A percentile compares a stretch with the other conserved stretches of the same genome.
Conservation (phyloP, 2,329 filamentous ascomycete genomes). For the Ophioceras dolichostomum region DNA sequence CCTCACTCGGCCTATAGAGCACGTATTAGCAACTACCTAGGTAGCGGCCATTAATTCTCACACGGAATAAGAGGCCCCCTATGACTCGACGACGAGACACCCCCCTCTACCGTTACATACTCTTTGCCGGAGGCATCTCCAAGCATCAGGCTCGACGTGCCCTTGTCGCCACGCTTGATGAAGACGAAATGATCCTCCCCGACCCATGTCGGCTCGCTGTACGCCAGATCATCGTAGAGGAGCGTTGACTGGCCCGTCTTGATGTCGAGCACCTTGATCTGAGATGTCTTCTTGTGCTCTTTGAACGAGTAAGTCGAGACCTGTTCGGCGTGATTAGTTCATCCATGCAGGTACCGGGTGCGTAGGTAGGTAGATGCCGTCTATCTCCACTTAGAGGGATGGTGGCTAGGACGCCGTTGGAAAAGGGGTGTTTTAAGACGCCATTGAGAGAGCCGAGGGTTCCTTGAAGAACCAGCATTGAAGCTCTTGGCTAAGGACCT, state of each 20-base stretch:
- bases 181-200: conserved; percentile 48
- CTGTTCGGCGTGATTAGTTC: too few relatives aligned
- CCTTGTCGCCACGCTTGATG: conserved; percentile 37
- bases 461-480: too few relatives aligned
- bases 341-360: too few relatives aligned
- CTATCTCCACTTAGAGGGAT: too few relatives aligned
- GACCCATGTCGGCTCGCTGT: conserved; percentile 67
- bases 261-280: conserved; percentile 60
- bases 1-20: conserved; percentile 24
- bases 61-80: too few relatives aligned
- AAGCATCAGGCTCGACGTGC: conserved; percentile 32
- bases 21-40: conserved; percentile 5
- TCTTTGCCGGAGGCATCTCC: conserved; percentile 20
- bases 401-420: too few relatives aligned
- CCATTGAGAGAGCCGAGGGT: too few relatives aligned
- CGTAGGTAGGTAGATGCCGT: too few relatives aligned
- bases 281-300: conserved; percentile 53
- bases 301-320: conserved; percentile 71
- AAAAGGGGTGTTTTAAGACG: not conserved
- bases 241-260: conserved; percentile 50
- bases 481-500: too few relatives aligned
- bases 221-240: conserved; percentile 51
- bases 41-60: too few relatives aligned
- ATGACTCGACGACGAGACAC: too few relatives aligned
- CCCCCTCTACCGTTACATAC: too few relatives aligned